Conservation (phyloP, 345 rosid species). For the Rhodamnia rubescens region DNA sequence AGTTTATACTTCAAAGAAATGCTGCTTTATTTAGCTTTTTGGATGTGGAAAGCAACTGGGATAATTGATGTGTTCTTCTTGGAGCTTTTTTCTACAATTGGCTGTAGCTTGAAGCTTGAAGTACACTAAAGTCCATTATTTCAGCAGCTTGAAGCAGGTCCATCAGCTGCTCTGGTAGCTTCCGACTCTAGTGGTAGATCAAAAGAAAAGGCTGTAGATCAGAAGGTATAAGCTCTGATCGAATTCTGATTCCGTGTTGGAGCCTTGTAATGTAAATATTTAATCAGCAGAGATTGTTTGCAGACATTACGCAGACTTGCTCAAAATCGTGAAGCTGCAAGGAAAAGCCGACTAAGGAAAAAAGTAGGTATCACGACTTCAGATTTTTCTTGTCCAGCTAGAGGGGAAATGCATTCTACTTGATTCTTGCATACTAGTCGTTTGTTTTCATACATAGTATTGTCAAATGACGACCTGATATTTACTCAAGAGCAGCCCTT, state of each 20-base stretch:
- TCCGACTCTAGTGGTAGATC: slow-evolving; percentile 91
- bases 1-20: background rate
- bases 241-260: background rate
- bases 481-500: background rate
- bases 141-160: slow-evolving; percentile 66
- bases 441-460: background rate
- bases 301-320: slow-evolving; percentile 95
- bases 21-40: background rate
- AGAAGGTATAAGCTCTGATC: slow-evolving; percentile 45
- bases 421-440: background rate
- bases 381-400: background rate
- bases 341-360: slow-evolving; percentile 92
- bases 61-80: background rate
- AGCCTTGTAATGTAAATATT: background rate
- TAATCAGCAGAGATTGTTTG: background rate
- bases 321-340: slow-evolving; percentile 98
- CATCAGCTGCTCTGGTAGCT: slow-evolving; percentile 23
- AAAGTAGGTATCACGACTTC: slow-evolving; percentile 28
- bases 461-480: background rate
- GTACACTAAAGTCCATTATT: background rate
- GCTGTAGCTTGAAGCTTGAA: background rate
- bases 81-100: background rate
- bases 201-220: slow-evolving; percentile 71
- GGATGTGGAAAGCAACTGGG: background rate
- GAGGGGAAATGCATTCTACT: background rate